Conservation (phyloP, 805 yeast species). For the Tetrapisispora iriomotensis region DNA sequence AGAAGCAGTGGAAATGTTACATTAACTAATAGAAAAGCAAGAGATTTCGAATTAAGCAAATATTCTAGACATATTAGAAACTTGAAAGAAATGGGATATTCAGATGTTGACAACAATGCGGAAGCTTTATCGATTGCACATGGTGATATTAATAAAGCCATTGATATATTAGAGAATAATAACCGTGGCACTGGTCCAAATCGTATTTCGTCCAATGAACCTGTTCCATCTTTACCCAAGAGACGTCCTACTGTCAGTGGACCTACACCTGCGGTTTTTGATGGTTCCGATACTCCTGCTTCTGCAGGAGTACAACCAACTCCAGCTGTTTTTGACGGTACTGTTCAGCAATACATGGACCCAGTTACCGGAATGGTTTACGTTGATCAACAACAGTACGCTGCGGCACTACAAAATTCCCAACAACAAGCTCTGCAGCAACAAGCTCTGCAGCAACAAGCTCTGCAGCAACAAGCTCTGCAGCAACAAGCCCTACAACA, state of each 20-base stretch:
- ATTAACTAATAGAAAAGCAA: slow-evolving; percentile 42
- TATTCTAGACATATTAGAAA: slow-evolving; percentile 41
- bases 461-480: slow-evolving; percentile 6
- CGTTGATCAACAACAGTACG: slow-evolving; percentile 57
- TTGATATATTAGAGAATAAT: slow-evolving; percentile 43
- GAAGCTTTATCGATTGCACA: slow-evolving; percentile 53
- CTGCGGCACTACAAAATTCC: slow-evolving; percentile 9
- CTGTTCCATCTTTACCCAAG: slow-evolving; percentile 31
- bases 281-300: slow-evolving; percentile 15
- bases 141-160: slow-evolving; percentile 53
- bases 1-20: slow-evolving; percentile 3
- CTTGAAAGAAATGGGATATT: slow-evolving; percentile 47
- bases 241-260: slow-evolving; percentile 30
- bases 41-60: slow-evolving; percentile 42
- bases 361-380: slow-evolving; percentile 63
- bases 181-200: slow-evolving; percentile 17
- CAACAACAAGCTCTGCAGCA: slow-evolving; percentile 17
- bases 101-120: slow-evolving; percentile 44
- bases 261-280: slow-evolving; percentile 30
- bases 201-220: neutral
- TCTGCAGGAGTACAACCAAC: slow-evolving; percentile 16
- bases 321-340: slow-evolving; percentile 23
- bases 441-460: slow-evolving; percentile 13
- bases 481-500: slow-evolving; percentile 12
- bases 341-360: slow-evolving; percentile 57